A percentile compares a stretch with the other conserved stretches of the same genome.
Conservation (phyloP, 2,329 filamentous ascomycete genomes). For the Drechslerella dactyloides region DNA sequence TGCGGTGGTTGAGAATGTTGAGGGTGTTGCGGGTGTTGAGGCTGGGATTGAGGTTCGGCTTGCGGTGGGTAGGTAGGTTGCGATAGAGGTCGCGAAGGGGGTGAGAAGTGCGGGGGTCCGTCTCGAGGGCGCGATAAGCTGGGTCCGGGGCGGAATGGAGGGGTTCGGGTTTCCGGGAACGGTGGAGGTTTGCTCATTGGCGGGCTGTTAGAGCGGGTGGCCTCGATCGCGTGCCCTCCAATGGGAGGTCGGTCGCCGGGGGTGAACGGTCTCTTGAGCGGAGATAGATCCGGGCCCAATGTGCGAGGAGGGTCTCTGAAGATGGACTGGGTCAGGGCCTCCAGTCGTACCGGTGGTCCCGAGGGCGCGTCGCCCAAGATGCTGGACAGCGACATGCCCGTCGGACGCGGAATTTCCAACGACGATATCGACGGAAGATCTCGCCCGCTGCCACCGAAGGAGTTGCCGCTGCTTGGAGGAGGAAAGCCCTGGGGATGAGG, state of each 20-base stretch:
- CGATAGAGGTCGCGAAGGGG: constrained; percentile 40
- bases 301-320: constrained; percentile 37
- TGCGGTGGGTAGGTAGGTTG: constrained; percentile 39
- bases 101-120: constrained; percentile 26
- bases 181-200: constrained; percentile 34
- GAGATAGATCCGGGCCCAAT: constrained; percentile 38
- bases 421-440: constrained; percentile 46
- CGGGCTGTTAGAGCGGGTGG: constrained; percentile 42
- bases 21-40: constrained; percentile 7
- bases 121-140: constrained; percentile 40
- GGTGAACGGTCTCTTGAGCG: constrained; percentile 46
- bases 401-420: constrained; percentile 34
- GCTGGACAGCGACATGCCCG: constrained; percentile 46
- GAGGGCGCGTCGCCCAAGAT: constrained; percentile 45
- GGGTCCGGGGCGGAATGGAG: constrained; percentile 32
- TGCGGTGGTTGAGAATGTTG: constrained; percentile 9
- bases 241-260: constrained; percentile 38
- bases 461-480: constrained; percentile 19
- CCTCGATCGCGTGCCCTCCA: constrained; percentile 42
- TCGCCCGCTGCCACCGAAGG: constrained; percentile 33
- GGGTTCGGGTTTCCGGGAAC: constrained; percentile 38
- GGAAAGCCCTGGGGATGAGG: constrained; percentile 42
- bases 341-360: constrained; percentile 30
- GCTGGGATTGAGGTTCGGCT: constrained; percentile 15
- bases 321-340: constrained; percentile 36